These are phyloP conservation scores for Phytophthora idaei DNA, from an alignment of 352 stramenopile genomes.

Conservation along the genomic window DNA sequence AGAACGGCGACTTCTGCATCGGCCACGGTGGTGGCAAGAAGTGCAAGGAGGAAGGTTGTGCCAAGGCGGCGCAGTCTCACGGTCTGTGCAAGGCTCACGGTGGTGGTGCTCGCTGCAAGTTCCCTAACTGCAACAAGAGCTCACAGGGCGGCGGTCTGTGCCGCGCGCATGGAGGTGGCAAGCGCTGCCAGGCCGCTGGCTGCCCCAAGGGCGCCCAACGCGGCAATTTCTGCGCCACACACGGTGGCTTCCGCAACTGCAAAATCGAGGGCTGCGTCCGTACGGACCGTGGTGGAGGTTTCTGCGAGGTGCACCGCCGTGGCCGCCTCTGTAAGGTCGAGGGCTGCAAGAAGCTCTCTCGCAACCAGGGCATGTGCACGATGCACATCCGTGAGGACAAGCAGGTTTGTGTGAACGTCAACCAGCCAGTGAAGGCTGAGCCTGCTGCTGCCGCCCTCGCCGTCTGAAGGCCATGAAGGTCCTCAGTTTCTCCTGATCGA, in stretches of 20 bases:
- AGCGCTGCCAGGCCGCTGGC: slow-evolving; percentile 71
- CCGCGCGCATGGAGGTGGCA: slow-evolving; percentile 78
- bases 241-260: slow-evolving; percentile 88
- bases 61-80: slow-evolving; percentile 86
- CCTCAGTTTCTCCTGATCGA: slow-evolving; percentile 4
- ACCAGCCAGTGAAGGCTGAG: slow-evolving; percentile 4
- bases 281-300: slow-evolving; percentile 82
- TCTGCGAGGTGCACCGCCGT: slow-evolving; percentile 86
- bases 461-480: slow-evolving; percentile 13
- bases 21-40: slow-evolving; percentile 88
- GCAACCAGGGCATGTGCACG: slow-evolving; percentile 90
- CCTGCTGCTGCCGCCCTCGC: slow-evolving; percentile 9
- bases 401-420: slow-evolving; percentile 39
- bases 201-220: slow-evolving; percentile 85
- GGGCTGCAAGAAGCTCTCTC: slow-evolving; percentile 88
- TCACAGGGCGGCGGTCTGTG: slow-evolving; percentile 80
- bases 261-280: slow-evolving; percentile 85
- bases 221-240: slow-evolving; percentile 85
- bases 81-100: slow-evolving; percentile 87
- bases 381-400: slow-evolving; percentile 90
- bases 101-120: slow-evolving; percentile 84
- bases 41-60: slow-evolving; percentile 82
- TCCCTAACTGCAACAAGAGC: slow-evolving; percentile 83
- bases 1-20: slow-evolving; percentile 90
- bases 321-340: slow-evolving; percentile 83